Conservation (phyloP, 805 yeast genomes). For the Debaryomyces tyrocola region DNA sequence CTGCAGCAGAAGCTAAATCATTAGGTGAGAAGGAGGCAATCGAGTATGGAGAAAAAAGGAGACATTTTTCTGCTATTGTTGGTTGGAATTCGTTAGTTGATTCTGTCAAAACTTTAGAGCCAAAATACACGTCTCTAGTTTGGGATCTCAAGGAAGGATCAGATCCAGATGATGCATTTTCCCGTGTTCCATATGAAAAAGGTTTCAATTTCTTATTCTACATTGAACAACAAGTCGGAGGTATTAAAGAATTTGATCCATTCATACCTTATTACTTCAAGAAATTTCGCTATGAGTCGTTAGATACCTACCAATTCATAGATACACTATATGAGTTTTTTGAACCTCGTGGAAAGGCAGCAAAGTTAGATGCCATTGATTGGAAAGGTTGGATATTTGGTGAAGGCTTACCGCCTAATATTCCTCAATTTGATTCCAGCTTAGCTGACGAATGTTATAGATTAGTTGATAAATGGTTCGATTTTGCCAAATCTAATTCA, state of each 20-base stretch:
- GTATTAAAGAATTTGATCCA: conserved; percentile 22
- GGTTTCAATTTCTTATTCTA: conserved; percentile 33
- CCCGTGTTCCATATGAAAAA: conserved; percentile 36
- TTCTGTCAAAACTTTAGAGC: conserved; percentile 19
- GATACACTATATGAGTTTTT: conserved; percentile 26
- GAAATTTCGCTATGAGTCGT: conserved; percentile 26
- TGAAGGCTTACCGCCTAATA: conserved; percentile 25
- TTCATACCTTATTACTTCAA: conserved; percentile 30
- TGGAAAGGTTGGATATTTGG: conserved; percentile 30
- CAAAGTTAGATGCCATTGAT: conserved; percentile 22
- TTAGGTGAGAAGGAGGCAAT: conserved; percentile 16
- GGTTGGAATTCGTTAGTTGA: conserved; percentile 32
- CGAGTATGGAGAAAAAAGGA: conserved; percentile 29
- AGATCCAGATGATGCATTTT: conserved; percentile 33
- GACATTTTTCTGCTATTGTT: conserved; percentile 31
- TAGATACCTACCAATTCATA: conserved; percentile 26
- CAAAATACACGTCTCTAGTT: conserved; percentile 20
- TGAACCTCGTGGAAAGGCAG: conserved; percentile 17
- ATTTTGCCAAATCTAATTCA: conserved; percentile 3
- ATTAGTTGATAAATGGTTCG: conserved; percentile 23
- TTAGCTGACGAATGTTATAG: conserved; percentile 27
- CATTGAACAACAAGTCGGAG: conserved; percentile 26
- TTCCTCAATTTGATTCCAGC: conserved; percentile 26
- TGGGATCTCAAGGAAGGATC: conserved; percentile 17
- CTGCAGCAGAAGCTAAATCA: conserved; percentile 19